phyloP scores from a whole-genome alignment of 2,329 filamentous ascomycete species.

The Penicillium sp. region DNA sequence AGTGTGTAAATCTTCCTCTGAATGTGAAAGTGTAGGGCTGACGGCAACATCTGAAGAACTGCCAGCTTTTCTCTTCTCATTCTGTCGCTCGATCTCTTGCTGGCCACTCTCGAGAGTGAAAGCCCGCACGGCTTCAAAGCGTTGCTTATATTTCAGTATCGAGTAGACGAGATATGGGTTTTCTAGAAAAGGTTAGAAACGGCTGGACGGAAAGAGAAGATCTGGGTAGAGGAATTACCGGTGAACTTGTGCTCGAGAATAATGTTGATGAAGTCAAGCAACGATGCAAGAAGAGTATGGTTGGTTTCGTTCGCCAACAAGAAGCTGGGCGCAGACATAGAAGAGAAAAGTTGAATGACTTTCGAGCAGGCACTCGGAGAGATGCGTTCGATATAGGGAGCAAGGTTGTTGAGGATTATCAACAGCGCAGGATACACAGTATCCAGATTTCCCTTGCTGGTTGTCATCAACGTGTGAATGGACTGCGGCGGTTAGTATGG shows the following conservation, averaged over 20 bases:
- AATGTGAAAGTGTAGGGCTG: slow-evolving; percentile 38
- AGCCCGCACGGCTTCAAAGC: slow-evolving; percentile 78
- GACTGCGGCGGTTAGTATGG: slow-evolving; percentile 56
- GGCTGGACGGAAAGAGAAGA: too few relatives aligned
- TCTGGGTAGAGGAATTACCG: slow-evolving; percentile 53
- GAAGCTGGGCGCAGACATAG: slow-evolving; percentile 92
- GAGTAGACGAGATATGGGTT: slow-evolving; percentile 81
- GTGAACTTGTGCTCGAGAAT: slow-evolving; percentile 86
- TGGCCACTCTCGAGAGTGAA: slow-evolving; percentile 92
- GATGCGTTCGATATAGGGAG: slow-evolving; percentile 77
- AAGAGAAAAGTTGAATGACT: slow-evolving; percentile 81
- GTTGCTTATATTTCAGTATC: slow-evolving; percentile 74
- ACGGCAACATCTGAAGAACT: slow-evolving; percentile 34
- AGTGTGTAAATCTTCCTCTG: slow-evolving; percentile 42
- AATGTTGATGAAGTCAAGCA: slow-evolving; percentile 85
- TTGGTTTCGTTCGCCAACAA: slow-evolving; percentile 90
- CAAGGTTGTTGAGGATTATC: slow-evolving; percentile 90
- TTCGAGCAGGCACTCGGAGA: slow-evolving; percentile 74
- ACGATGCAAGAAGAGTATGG: slow-evolving; percentile 72
- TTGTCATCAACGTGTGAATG: slow-evolving; percentile 87
- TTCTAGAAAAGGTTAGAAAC: slow-evolving; percentile 49
- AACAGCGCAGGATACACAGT: slow-evolving; percentile 90
- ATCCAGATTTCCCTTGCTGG: slow-evolving; percentile 83
- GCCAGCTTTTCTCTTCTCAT: slow-evolving; percentile 67
- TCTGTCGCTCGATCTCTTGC: slow-evolving; percentile 82